Evolutionary conservation across 768 basidiomycete genomes (phyloP), one percentile per base, ranked within the genome.

Genomic region (Mycena polygramma): DNA sequence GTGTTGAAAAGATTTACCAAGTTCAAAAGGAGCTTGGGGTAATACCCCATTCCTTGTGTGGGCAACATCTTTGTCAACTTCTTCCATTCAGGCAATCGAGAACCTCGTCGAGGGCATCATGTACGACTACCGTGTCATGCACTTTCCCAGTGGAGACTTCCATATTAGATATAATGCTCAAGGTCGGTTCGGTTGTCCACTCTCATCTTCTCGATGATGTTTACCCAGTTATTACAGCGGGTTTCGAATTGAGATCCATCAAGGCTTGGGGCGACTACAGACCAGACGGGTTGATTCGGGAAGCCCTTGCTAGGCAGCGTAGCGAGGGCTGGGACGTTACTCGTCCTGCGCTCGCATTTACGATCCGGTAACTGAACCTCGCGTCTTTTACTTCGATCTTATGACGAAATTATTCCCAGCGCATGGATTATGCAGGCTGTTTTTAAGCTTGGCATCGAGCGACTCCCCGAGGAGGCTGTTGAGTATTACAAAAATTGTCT

Each of bases 341-440:
- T 24, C 75, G 74, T 51, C 63, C 58, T 7, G 71, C 75, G 3
- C 30, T 75, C 14, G 68, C 70, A 11, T 9, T 72, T 0, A 74
- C 69, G 22, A 48, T 77, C 53, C 72, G 77, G 75, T 77, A 52
- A 24, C 35, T 30, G 26, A 14, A 35, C 49, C 15, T 39, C 20
- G n/a, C 15, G 19, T 30, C 30, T 30, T 43, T 45, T 22, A 17
- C 53, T 35, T n/a, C 22, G 7, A 54, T 55, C 17, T 1, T 43
- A 30, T 39, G 43, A n/a, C 37, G 55, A 17, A 61, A 17, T 57
- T 24, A 43, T 46, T 45, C 36, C 7, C 36, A 76, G 75, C 7
- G 57, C 57, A 10, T 76, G 75, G 75, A 75, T 76, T n/a, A 72
- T 76, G 63, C 49, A 64, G 14, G 74, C 43, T 41, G 55, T 66